Conservation (phyloP, 1,284 basidiomycete species). For the Fomitopsis schrenkii region DNA sequence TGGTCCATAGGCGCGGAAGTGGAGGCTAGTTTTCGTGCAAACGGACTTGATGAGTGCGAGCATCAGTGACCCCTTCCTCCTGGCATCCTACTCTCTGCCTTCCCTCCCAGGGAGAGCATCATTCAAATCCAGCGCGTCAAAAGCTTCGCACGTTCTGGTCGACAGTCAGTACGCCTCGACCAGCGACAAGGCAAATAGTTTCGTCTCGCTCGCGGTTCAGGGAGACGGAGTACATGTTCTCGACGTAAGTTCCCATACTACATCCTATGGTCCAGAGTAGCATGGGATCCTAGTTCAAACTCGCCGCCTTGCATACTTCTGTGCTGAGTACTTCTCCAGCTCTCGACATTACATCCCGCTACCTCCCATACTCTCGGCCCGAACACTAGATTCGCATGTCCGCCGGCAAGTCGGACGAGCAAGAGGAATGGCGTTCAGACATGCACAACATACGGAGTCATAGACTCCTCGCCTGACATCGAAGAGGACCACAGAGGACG, state of each 20-base stretch:
- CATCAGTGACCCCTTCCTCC: conserved; percentile 57
- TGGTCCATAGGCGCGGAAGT: conserved; percentile 7
- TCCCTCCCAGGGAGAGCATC: conserved; percentile 5
- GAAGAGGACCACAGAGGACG: conserved; percentile 36
- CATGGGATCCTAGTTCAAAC: not conserved
- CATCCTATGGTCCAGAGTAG: not conserved
- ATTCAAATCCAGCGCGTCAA: conserved; percentile 7
- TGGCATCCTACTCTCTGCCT: conserved; percentile 44
- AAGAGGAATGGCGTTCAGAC: conserved; percentile 31
- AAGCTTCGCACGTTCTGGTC: conserved; percentile 32
- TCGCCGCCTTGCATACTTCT: not conserved
- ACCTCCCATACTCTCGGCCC: conserved; percentile 66
- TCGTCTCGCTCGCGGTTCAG: conserved; percentile 62
- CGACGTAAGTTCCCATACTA: conserved; percentile 46
- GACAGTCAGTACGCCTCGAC: conserved; percentile 33
- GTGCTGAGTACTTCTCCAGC: conserved; percentile 31
- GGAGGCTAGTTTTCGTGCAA: conserved; percentile 14
- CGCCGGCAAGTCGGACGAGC: conserved; percentile 44
- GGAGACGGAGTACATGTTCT: conserved; percentile 69
- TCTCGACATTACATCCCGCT: conserved; percentile 61
- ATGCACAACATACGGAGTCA: conserved; percentile 52
- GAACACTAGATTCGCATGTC: conserved; percentile 54
- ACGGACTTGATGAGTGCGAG: conserved; percentile 37
- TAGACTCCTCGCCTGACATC: conserved; percentile 46
- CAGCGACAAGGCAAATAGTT: conserved; percentile 38